A percentile compares a stretch with the other conserved stretches of the same genome.
phyloP scores from a whole-genome alignment of 75 land plant genomes.

The Pinus tabuliformis region DNA sequence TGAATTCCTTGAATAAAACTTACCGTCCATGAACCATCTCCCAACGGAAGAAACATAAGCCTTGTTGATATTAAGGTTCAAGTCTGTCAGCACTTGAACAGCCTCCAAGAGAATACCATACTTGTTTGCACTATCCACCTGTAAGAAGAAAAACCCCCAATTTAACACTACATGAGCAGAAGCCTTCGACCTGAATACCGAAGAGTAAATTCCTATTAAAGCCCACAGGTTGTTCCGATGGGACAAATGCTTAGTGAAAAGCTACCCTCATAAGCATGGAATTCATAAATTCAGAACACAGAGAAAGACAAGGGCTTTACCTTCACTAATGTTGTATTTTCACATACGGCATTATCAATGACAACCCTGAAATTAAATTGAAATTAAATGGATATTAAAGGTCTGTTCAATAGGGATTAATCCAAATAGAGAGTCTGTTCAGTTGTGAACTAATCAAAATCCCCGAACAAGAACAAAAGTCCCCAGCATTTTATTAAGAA shows the following conservation, averaged over 20 bases:
- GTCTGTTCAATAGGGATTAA: too few species aligned
- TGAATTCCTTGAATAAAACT: not conserved
- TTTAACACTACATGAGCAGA: not conserved
- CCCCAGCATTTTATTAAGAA: not conserved
- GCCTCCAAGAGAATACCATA: conserved; percentile 72
- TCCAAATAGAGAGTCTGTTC: too few species aligned
- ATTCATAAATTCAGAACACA: not conserved
- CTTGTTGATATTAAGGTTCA: conserved; percentile 61
- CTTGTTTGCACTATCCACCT: conserved; percentile 76
- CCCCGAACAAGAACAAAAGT: not conserved
- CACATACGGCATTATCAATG: conserved; percentile 55
- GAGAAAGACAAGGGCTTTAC: conserved; percentile 11
- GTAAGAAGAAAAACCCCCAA: not conserved
- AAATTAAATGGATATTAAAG: not conserved
- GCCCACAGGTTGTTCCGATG: too few species aligned
- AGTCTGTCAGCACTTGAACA: conserved; percentile 66
- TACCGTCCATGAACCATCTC: conserved; percentile 85
- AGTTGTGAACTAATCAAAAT: too few species aligned
- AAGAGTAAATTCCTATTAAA: too few species aligned
- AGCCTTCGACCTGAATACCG: too few species aligned
- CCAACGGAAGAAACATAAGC: conserved; percentile 87
- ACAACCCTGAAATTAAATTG: conserved; percentile 52
- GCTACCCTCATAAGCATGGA: not conserved
- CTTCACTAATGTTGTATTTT: conserved; percentile 55
- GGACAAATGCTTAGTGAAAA: too few species aligned